phyloP scores from a whole-genome alignment of 1,284 basidiomycete species.

The Sutorius eximius region DNA sequence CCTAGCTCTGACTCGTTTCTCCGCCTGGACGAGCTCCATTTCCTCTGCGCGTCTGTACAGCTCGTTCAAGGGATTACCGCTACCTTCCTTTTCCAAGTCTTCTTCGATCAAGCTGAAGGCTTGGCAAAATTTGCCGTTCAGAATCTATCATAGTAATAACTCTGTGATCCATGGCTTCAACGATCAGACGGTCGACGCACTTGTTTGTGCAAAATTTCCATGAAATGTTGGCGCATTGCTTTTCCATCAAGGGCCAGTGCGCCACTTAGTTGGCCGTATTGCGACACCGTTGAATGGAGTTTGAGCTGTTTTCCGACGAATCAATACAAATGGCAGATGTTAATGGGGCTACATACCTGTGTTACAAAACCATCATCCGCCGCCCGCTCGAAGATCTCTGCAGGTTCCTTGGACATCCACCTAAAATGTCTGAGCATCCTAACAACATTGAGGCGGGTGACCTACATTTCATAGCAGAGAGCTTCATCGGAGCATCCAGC shows the following conservation, averaged over 20 bases:
- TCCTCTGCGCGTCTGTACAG: conserved; percentile 53
- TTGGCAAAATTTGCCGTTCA: conserved; percentile 59
- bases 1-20: conserved; percentile 55
- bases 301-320: conserved; percentile 45
- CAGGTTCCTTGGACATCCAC: conserved; percentile 74
- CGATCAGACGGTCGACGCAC: conserved; percentile 28
- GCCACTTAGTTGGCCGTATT: conserved; percentile 61
- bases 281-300: conserved; percentile 61
- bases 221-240: conserved; percentile 51
- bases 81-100: conserved; percentile 59
- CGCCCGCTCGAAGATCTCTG: conserved; percentile 68
- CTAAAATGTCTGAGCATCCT: conserved; percentile 32
- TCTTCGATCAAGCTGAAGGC: conserved; percentile 58
- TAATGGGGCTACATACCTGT: conserved; percentile 39
- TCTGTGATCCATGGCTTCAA: background rate
- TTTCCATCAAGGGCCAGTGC: conserved; percentile 55
- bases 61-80: conserved; percentile 54
- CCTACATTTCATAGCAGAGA: conserved; percentile 64
- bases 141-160: conserved; percentile 38
- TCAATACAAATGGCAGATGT: background rate
- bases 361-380: conserved; percentile 64
- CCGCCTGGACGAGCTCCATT: conserved; percentile 56
- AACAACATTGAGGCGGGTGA: background rate
- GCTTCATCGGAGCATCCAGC: conserved; percentile 69
- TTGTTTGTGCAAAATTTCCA: conserved; percentile 59